Base-by-base conservation (phyloP, 2,329 filamentous ascomycete species). In the Leptodontidium sp. region DNA sequence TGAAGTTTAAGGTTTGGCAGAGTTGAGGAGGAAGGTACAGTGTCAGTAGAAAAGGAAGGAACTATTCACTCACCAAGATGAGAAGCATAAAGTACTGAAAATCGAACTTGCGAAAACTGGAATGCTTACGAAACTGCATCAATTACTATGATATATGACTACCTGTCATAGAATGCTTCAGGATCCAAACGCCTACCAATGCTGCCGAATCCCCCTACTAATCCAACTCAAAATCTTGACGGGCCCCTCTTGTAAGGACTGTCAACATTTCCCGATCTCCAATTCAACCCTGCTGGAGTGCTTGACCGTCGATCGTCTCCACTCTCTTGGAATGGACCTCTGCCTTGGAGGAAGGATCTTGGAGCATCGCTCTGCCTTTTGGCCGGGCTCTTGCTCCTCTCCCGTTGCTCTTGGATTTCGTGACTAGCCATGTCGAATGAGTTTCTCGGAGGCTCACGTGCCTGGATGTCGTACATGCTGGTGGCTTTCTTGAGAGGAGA, bases 401-500 rank as follows among this genome's bases (percentile, higher is more conserved):
- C 73, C 43, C 74, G 73, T 47, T 78, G 68, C 38, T 77, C 74
- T 43, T 68, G 65, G 26, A 75, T 74, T 61, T 78, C 78, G 40
- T 73, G 73, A n/a, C 69, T 65, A 21, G 88, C 88, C 85, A 90
- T 87, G 75, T 90, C 87, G 50, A 85, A 83, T 4, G 87, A 88
- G 74, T 89, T 90, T 53, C 85, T 82, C 1, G 88, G 88, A 47
- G 86, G 86, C 8, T 78, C 76, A 29, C 80, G 80, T 62, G 76
- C 80, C 73, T 84, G 82, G 53, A 88, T 83, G 67, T 92, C 80
- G 80, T 88, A 80, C 82, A 93, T 74, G 84, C 88, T 88, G 15
- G 83, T 83, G 1, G 92, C 86, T 78, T 97, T 97, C 75, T 93
- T 91, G 14, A 98, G 80, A 0, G 95, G 95, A 12, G 93, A 97